phyloP scores from a whole-genome alignment of 2,329 filamentous ascomycete genomes.

The Claviceps maximensis region DNA sequence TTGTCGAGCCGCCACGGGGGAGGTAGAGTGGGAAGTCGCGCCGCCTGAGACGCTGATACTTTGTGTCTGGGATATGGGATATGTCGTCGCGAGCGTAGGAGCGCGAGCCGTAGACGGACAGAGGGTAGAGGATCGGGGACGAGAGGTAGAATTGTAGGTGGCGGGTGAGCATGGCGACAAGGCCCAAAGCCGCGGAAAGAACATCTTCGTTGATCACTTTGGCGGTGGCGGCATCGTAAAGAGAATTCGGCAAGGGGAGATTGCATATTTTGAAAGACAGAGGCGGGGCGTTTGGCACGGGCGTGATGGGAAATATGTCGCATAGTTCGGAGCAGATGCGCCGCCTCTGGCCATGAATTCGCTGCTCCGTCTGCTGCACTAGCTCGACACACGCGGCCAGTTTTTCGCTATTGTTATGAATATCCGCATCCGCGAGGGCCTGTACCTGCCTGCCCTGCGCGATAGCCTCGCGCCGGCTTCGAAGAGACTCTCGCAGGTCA shows the following conservation, averaged over 20 bases:
- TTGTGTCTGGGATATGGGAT: slow-evolving; percentile 36
- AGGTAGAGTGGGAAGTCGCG: slow-evolving; percentile 71
- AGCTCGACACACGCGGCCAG: slow-evolving; percentile 42
- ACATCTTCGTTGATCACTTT: slow-evolving; percentile 48
- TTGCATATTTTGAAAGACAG: slow-evolving; percentile 76
- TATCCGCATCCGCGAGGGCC: slow-evolving; percentile 42
- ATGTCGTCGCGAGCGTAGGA: slow-evolving; percentile 68
- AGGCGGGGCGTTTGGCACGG: slow-evolving; percentile 39
- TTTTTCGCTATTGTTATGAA: slow-evolving; percentile 46
- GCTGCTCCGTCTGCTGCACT: slow-evolving; percentile 43
- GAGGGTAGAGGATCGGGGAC: slow-evolving; percentile 66
- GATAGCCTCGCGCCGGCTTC: slow-evolving; percentile 54
- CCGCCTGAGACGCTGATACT: slow-evolving; percentile 31
- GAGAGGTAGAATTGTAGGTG: slow-evolving; percentile 72
- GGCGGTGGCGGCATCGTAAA: slow-evolving; percentile 43
- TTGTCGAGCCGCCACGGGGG: slow-evolving; percentile 43
- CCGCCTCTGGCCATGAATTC: slow-evolving; percentile 72
- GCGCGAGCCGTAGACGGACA: slow-evolving; percentile 59
- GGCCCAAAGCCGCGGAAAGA: slow-evolving; percentile 69
- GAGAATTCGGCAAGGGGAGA: slow-evolving; percentile 66
- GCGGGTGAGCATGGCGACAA: slow-evolving; percentile 62
- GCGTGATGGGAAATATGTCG: slow-evolving; percentile 67
- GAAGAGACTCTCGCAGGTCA: slow-evolving; percentile 54
- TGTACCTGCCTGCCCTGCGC: slow-evolving; percentile 46
- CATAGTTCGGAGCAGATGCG: slow-evolving; percentile 77